Evolutionary conservation across 1,284 basidiomycete species (phyloP), one percentile per base, ranked within the genome.

Genomic region (Takashimella tepidaria): DNA sequence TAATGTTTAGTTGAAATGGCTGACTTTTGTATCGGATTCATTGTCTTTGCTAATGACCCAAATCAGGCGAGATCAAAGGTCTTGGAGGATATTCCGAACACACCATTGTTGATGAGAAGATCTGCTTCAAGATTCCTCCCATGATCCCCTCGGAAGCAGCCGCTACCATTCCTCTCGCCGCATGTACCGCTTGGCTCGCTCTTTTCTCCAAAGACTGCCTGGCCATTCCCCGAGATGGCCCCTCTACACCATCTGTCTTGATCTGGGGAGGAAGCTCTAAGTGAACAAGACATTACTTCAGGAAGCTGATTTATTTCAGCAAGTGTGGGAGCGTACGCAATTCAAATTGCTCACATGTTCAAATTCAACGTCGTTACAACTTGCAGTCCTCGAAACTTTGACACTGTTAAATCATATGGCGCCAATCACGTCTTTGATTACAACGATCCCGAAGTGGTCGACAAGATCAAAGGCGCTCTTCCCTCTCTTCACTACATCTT

Each of bases 341-440:
- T 79, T n/a, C 77, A 79, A 57, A 65, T 79, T 37, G 73, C 73
- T 10, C 70, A 70, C 50, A 50, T 70, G 3, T 60, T 73, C 0
- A 78, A 77, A 4, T 74, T 73, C 62, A 69, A 67, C 37, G 76
- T 78, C 43, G 64, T 74, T 49, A 65, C 77, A 4, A 73, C 73
- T 19, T 66, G 74, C 21, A 77, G 76, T 10, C 70, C 73, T 4
- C 62, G 64, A 26, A 75, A 78, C 60, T 69, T 63, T 49, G 73
- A 69, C 3, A 62, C 76, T 5, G 55, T 77, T 51, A 73, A 73
- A 57, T 50, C 60, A 8, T 66, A 74, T 46, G 78, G 78, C 6
- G 78, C 78, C 0, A 65, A 75, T 24, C 73, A 59, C 1, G 70
- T 26, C 2, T 12, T 56, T 25, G 20, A 31, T 41, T 61, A 61